A percentile compares a stretch with the other conserved stretches of the same genome.
These are phyloP conservation scores for Cercospora sp. DNA, from an alignment of 2,329 filamentous ascomycete genomes.

Conservation along the genomic window DNA sequence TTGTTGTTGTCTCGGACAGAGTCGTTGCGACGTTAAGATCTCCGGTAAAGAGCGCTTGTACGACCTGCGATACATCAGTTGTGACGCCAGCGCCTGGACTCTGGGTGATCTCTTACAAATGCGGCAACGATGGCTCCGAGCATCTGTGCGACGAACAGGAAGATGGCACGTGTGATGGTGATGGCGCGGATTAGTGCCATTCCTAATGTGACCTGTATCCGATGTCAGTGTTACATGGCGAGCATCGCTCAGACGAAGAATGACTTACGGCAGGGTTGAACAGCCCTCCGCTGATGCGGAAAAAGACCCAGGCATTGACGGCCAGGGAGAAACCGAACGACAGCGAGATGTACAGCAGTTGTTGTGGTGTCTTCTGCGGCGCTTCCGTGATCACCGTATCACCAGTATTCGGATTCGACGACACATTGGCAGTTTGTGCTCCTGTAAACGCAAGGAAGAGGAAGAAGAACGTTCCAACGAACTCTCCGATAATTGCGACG, in stretches of 20 bases:
- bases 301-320: slow-evolving; percentile 46
- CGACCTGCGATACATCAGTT: slow-evolving; percentile 16
- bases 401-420: slow-evolving; percentile 28
- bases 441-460: slow-evolving; percentile 49
- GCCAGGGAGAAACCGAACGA: slow-evolving; percentile 46
- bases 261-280: slow-evolving; percentile 41
- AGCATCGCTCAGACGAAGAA: slow-evolving; percentile 30
- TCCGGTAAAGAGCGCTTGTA: slow-evolving; percentile 40
- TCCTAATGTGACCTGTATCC: slow-evolving; percentile 34
- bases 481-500: slow-evolving; percentile 42
- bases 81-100: not conserved
- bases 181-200: slow-evolving; percentile 39
- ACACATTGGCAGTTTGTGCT: slow-evolving; percentile 49
- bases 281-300: slow-evolving; percentile 40
- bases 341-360: slow-evolving; percentile 44
- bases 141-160: slow-evolving; percentile 15
- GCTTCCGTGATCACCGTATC: slow-evolving; percentile 29
- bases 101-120: not conserved
- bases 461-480: slow-evolving; percentile 49
- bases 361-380: slow-evolving; percentile 40
- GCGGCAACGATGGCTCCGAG: slow-evolving; percentile 9
- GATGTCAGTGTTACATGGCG: slow-evolving; percentile 8
- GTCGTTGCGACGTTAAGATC: slow-evolving; percentile 39
- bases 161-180: slow-evolving; percentile 31
- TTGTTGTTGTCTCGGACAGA: slow-evolving; percentile 38